Conservation (phyloP, 768 basidiomycete species). For the button mushroom (Agaricus bisporus) region DNA sequence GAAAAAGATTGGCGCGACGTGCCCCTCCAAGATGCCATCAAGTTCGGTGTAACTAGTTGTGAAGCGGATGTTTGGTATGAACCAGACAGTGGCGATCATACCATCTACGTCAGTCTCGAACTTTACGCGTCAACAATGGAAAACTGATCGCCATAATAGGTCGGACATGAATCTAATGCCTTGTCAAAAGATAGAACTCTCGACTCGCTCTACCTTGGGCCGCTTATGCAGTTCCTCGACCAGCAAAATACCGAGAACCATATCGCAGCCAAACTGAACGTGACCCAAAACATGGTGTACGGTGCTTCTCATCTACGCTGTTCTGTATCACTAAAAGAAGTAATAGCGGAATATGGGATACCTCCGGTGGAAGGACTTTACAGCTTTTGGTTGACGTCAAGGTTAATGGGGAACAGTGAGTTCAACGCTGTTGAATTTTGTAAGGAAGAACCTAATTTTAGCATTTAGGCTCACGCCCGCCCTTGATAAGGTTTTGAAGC, state of each 20-base stretch:
- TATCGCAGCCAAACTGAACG: conserved; percentile 31
- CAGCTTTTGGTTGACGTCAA: conserved; percentile 50
- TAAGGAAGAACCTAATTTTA: neutral
- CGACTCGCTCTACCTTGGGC: conserved; percentile 41
- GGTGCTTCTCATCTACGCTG: neutral
- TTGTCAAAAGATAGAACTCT: conserved; percentile 38
- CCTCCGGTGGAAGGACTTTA: conserved; percentile 29
- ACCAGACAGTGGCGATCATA: too few relatives aligned
- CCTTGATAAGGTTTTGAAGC: conserved; percentile 37
- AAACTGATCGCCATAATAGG: conserved; percentile 17
- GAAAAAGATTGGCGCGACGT: conserved; percentile 45
- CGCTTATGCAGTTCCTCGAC: conserved; percentile 34
- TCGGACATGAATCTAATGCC: conserved; percentile 40
- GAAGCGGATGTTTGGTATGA: conserved; percentile 45
- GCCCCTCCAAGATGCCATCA: conserved; percentile 41
- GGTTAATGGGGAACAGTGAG: conserved; percentile 41
- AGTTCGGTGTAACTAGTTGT: conserved; percentile 43
- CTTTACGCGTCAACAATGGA: neutral
- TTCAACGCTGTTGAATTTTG: neutral
- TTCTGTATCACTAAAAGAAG: neutral
- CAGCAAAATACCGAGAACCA: conserved; percentile 33
- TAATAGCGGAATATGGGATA: conserved; percentile 46
- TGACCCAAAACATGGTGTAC: conserved; percentile 29
- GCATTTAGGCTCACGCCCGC: conserved; percentile 31
- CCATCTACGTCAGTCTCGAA: conserved; percentile 16